These are phyloP conservation scores for Russula emetica DNA, from an alignment of 768 basidiomycete genomes.

Conservation along the genomic window DNA sequence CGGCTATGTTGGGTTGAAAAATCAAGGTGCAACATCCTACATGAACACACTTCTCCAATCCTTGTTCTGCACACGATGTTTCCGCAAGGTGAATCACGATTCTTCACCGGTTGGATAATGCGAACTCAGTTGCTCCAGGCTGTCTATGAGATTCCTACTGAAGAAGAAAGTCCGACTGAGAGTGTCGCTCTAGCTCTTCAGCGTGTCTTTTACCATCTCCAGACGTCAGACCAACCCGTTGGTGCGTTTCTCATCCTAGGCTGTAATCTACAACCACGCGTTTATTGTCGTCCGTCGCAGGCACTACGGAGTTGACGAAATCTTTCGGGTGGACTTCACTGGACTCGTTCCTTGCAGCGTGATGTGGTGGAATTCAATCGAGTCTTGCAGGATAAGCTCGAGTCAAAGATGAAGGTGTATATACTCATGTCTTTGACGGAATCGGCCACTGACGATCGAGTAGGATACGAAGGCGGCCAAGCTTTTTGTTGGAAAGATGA, in stretches of 20 bases:
- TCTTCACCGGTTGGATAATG: constrained; percentile 17
- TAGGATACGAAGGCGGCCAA: constrained; percentile 92
- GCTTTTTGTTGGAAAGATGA: constrained; percentile 98
- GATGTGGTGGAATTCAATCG: constrained; percentile 99
- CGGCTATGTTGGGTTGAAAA: constrained; percentile 94
- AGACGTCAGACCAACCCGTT: constrained; percentile 95
- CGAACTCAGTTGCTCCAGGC: constrained; percentile 49
- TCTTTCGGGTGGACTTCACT: constrained; percentile 99
- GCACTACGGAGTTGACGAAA: constrained; percentile 95
- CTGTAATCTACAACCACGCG: background rate
- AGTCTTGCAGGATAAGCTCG: constrained; percentile 93
- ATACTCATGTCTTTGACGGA: background rate
- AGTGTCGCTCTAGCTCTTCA: constrained; percentile 93
- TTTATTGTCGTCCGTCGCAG: constrained; percentile 41
- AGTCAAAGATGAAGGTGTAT: constrained; percentile 96
- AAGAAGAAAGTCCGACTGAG: constrained; percentile 90
- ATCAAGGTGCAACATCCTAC: constrained; percentile 99
- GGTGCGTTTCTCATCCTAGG: constrained; percentile 48
- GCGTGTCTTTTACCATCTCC: constrained; percentile 95
- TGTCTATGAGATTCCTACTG: constrained; percentile 98
- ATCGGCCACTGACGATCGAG: constrained; percentile 6
- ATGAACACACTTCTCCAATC: constrained; percentile 99
- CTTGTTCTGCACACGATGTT: constrained; percentile 88
- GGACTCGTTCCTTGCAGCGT: constrained; percentile 97
- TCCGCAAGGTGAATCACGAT: constrained; percentile 67